Conservation (phyloP, 176 grass and related monocot species). For the Neostapfia colusana region DNA sequence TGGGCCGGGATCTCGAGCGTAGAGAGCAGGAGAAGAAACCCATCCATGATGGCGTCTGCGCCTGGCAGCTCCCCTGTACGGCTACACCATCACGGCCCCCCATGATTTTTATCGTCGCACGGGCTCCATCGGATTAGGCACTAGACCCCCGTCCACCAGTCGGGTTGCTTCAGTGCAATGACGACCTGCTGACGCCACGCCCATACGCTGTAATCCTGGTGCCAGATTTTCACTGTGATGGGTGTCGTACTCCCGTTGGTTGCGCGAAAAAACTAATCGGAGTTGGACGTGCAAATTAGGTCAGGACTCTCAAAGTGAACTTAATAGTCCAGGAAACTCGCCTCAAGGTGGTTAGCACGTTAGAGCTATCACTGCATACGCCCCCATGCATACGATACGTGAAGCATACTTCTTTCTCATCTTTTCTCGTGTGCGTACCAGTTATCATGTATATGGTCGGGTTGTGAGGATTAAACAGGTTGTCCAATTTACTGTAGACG, state of each 20-base stretch:
- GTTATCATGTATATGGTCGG: neutral
- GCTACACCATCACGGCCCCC: constrained; percentile 39
- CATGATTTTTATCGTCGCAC: constrained; percentile 38
- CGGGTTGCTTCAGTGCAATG: neutral
- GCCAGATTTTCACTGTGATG: neutral
- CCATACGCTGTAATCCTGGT: neutral
- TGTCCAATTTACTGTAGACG: neutral
- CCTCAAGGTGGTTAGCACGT: neutral
- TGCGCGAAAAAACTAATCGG: neutral
- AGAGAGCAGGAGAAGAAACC: neutral
- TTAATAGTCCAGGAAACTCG: neutral
- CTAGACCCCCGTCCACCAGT: neutral
- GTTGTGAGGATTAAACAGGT: neutral
- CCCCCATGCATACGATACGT: neutral
- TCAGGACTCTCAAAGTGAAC: neutral
- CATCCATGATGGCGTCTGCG: constrained; percentile 29
- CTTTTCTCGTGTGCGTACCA: neutral
- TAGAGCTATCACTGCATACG: neutral
- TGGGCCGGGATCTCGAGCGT: neutral
- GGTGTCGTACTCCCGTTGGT: constrained; percentile 30
- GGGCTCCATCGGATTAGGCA: constrained; percentile 21
- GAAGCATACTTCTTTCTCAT: neutral
- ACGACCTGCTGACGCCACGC: constrained; percentile 27
- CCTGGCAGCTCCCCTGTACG: constrained; percentile 30
- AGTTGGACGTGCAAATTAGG: neutral